Percentiles rank a stretch among this genome's conserved stretches.
Conservation (phyloP, 1,284 basidiomycete genomes). For the Trichosporon sp. region DNA sequence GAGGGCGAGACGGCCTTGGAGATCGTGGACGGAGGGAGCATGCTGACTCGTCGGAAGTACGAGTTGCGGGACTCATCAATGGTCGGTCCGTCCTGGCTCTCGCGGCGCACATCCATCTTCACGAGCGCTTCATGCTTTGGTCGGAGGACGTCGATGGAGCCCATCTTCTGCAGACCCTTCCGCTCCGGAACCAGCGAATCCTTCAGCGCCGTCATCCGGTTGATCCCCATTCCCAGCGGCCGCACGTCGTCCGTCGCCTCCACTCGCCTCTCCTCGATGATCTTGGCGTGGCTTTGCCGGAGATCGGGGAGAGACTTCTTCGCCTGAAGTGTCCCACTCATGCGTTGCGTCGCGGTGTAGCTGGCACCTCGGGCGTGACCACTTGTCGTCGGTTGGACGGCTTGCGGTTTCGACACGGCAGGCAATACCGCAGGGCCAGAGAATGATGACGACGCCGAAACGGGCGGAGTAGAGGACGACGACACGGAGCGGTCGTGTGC, state of each 20-base stretch:
- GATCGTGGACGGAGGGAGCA: slow-evolving; percentile 64
- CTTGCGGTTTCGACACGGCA: slow-evolving; percentile 12
- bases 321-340: slow-evolving; percentile 52
- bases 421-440: slow-evolving; percentile 26
- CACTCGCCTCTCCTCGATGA: slow-evolving; percentile 41
- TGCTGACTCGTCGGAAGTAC: slow-evolving; percentile 82
- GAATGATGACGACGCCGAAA: slow-evolving; percentile 37
- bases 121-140: background rate
- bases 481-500: slow-evolving; percentile 21
- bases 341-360: slow-evolving; percentile 42
- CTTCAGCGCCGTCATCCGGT: background rate
- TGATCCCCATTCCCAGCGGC: slow-evolving; percentile 34
- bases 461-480: slow-evolving; percentile 19
- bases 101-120: slow-evolving; percentile 3
- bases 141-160: slow-evolving; percentile 22
- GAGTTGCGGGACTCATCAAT: slow-evolving; percentile 78
- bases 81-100: slow-evolving; percentile 29
- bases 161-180: slow-evolving; percentile 23
- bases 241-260: slow-evolving; percentile 29
- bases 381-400: slow-evolving; percentile 2
- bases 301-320: slow-evolving; percentile 89
- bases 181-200: background rate
- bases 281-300: slow-evolving; percentile 58
- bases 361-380: slow-evolving; percentile 45
- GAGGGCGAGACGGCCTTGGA: slow-evolving; percentile 68